These are phyloP conservation scores for Blumeria graminis DNA, from an alignment of 2,329 filamentous ascomycete genomes.

Conservation along the genomic window DNA sequence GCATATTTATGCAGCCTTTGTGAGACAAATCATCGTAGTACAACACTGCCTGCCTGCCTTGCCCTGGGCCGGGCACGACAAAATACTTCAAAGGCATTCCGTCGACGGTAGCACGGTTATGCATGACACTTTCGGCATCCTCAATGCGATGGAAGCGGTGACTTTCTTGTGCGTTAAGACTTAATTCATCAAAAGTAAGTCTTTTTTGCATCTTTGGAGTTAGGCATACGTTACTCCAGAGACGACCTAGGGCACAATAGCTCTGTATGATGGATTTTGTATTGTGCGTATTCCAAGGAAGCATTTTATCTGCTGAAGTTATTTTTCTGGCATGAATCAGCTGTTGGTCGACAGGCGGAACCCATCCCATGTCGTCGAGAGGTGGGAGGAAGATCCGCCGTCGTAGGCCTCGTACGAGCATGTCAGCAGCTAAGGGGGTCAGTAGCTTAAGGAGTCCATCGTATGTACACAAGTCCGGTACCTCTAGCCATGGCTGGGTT, in stretches of 20 bases:
- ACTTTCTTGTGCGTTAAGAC: not conserved
- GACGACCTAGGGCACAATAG: conserved; percentile 1
- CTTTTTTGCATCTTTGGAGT: not conserved
- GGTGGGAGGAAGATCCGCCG: conserved; percentile 41
- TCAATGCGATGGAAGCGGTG: not conserved
- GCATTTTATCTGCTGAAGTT: conserved; percentile 1
- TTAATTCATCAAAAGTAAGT: conserved; percentile 1
- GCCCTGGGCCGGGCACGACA: not conserved
- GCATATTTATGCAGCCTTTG: not conserved
- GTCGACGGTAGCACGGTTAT: not conserved
- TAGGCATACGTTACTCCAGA: conserved; percentile 1
- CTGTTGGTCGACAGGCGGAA: conserved; percentile 6
- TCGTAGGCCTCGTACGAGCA: conserved; percentile 44
- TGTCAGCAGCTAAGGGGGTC: conserved; percentile 37
- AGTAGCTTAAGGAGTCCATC: conserved; percentile 28
- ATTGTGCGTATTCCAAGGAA: not conserved
- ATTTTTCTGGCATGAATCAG: conserved; percentile 1
- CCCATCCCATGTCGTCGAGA: conserved; percentile 15
- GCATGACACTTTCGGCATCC: not conserved
- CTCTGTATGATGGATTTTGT: not conserved
- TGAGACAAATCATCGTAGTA: conserved; percentile 1
- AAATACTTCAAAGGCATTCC: not conserved
- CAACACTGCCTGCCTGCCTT: not conserved
- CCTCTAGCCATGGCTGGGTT: conserved; percentile 23
- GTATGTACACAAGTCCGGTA: conserved; percentile 23